Evolutionary conservation across 345 rosid genomes (phyloP), one percentile per base, ranked within the genome.

Genomic region (Corchorus olitorius): DNA sequence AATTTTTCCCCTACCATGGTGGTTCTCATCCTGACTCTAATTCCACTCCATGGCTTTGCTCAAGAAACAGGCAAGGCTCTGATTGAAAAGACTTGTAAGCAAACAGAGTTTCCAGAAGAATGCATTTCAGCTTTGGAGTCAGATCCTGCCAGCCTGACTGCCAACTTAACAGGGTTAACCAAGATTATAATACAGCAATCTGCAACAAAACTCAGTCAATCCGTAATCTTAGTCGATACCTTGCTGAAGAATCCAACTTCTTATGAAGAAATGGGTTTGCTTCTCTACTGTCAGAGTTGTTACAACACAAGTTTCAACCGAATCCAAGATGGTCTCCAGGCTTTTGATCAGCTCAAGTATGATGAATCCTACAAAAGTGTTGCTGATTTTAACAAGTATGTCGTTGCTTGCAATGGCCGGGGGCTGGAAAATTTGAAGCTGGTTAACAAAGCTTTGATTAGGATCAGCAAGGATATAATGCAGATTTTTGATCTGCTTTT

Each of bases 51-150:
- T 3, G 12, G 0, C 20, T 43, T 65, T 14, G 5, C 19, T 27
- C 49, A 19, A 16, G 56, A 48, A 68, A 48, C 72, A 48, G 72
- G 72, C 41, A 68, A 27, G 56, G 41, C 41, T 17, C 19, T 68
- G 1, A 48, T 68, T 8, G 72, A 22, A 22, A 22, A 17, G 8
- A 48, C 72, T 10, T 48, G 72, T 39, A 68, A 48, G 4, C 50
- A 68, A 68, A 68, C 72, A 2, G 19, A 48, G 13, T 68, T 22
- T 17, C 56, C 72, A 13, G 55, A 67, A 68, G 72, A 68, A 48
- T 68, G 72, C 17, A 68, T 68, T 56, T 68, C 56, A 14, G 72
- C 72, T 48, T 68, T 48, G 56, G 56, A 48, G 27, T 68, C 72
- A 68, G 56, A 48, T 49, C 20, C 56, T 1, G 16, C 13, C 5